Evolutionary conservation across 306 rosid species (phyloP).

Genomic region (Cucurbita maxima): DNA sequence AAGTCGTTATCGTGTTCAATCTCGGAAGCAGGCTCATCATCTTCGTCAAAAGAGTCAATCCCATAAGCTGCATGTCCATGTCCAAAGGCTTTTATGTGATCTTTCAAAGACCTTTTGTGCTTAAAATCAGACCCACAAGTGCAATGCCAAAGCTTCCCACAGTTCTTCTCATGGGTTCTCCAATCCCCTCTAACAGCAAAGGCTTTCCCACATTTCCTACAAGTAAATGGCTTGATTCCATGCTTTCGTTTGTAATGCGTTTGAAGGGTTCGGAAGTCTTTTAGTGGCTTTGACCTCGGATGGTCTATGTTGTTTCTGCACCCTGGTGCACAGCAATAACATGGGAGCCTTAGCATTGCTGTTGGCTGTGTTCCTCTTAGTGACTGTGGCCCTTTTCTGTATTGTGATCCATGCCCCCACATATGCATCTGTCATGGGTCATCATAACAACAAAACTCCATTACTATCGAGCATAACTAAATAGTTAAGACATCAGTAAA

Average conservation of each 20-base stretch:
- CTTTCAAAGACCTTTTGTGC: conserved; percentile 84
- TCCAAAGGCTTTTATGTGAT: conserved; percentile 86
- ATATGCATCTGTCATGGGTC: conserved; percentile 31
- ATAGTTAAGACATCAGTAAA: too few relatives aligned
- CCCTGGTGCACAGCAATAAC: conserved; percentile 72
- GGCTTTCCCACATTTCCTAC: conserved; percentile 78
- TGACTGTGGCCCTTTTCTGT: conserved; percentile 83
- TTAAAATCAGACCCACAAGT: conserved; percentile 88
- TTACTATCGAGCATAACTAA: too few relatives aligned
- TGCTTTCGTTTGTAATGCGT: conserved; percentile 93
- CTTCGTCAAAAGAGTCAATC: conserved; percentile 43
- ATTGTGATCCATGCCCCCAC: conserved; percentile 99
- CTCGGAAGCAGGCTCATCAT: conserved; percentile 47
- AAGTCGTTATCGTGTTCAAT: conserved; percentile 42
- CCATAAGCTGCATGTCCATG: conserved; percentile 62
- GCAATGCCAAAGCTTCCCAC: conserved; percentile 94
- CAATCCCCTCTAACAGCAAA: conserved; percentile 94
- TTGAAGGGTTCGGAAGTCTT: conserved; percentile 90
- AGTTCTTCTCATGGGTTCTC: conserved; percentile 95
- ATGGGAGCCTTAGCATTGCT: conserved; percentile 89
- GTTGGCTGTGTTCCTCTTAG: conserved; percentile 87
- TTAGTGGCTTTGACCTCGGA: conserved; percentile 72
- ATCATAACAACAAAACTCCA: background rate
- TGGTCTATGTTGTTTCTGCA: conserved; percentile 94
- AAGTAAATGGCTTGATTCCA: conserved; percentile 78